Base-by-base conservation (phyloP, 768 basidiomycete genomes). In the Lactarius hatsudake region DNA sequence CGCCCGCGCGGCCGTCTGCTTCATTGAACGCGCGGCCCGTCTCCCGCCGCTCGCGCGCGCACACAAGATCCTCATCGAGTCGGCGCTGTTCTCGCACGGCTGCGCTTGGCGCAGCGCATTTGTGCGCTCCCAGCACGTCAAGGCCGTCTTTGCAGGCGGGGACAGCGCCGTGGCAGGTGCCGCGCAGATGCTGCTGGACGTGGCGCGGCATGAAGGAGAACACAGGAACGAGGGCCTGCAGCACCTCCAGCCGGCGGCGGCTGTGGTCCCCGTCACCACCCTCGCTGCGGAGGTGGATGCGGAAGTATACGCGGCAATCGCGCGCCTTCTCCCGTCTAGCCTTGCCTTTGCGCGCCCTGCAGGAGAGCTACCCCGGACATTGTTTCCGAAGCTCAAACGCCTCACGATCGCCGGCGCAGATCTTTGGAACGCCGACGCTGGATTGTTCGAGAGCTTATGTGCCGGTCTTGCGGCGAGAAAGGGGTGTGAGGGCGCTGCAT, bases 1-100 rank as follows among this genome's bases (percentile, higher is more conserved):
- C 51, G 57, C 62, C 8, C 57, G 42, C 23, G 62, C 66, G 20
- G 66, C 66, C 6, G 23, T 61, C 12, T n/a, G 12, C 23, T 59
- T 67, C 40, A 67, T 67, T 36, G 57, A 63, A 40, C 66, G 66
- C 7, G 61, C 66, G 3, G 40, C 58, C 10, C 66, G 62, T 13
- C 66, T 67, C 17, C 66, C 66, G 18, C 66, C 66, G 48, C 66
- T 67, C 51, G 38, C 48, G 57, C 62, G 32, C 23, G 40, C 57
- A 15, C 51, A 57, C 32, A 67, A 62, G 2, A 26, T 67, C 43
- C 62, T 59, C 18, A 45, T 67, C 38, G 66, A 67, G 23, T 67
- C 66, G 17, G 30, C 45, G 38, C 62, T 67, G 30, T 67, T 67
- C 51, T 57, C 59, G 18, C 48, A 26, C 23, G 62, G 48, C 23